These are phyloP conservation scores for Gossypium turneri DNA, from an alignment of 345 rosid genomes.

Conservation along the genomic window DNA sequence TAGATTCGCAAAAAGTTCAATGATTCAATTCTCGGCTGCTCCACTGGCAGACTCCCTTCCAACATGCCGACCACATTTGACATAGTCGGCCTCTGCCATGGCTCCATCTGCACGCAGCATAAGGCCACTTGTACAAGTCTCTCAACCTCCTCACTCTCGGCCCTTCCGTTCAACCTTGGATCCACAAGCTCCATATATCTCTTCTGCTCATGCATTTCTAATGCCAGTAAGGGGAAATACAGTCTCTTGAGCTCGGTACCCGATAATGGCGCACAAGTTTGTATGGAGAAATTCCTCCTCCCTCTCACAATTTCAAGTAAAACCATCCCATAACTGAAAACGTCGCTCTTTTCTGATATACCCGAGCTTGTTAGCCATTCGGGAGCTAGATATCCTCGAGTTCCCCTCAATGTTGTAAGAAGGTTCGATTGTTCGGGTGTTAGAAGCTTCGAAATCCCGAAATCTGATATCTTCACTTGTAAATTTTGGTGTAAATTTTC, in stretches of 20 bases:
- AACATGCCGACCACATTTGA: constrained; percentile 3
- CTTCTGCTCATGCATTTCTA: constrained; percentile 75
- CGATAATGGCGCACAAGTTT: constrained; percentile 25
- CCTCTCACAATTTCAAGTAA: constrained; percentile 74
- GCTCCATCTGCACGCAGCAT: constrained; percentile 48
- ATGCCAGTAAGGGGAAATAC: constrained; percentile 76
- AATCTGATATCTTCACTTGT: constrained; percentile 64
- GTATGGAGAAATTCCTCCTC: constrained; percentile 49
- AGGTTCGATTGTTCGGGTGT: constrained; percentile 57
- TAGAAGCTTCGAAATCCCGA: constrained; percentile 65
- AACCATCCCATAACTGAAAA: constrained; percentile 83
- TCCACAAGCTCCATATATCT: constrained; percentile 71
- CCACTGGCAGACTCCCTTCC: neutral
- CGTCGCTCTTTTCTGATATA: constrained; percentile 73
- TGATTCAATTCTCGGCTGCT: neutral
- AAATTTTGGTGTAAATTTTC: constrained; percentile 23
- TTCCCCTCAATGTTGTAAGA: constrained; percentile 74
- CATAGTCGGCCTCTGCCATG: neutral
- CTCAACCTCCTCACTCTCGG: constrained; percentile 51
- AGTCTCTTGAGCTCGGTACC: constrained; percentile 20
- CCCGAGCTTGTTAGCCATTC: constrained; percentile 72
- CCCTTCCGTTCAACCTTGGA: constrained; percentile 68
- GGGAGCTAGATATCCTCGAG: constrained; percentile 77
- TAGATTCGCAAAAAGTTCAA: neutral
- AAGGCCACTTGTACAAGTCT: constrained; percentile 51